Conservation (phyloP, 495 filamentous ascomycete genomes). For the Staphylotrichum longicolle region DNA sequence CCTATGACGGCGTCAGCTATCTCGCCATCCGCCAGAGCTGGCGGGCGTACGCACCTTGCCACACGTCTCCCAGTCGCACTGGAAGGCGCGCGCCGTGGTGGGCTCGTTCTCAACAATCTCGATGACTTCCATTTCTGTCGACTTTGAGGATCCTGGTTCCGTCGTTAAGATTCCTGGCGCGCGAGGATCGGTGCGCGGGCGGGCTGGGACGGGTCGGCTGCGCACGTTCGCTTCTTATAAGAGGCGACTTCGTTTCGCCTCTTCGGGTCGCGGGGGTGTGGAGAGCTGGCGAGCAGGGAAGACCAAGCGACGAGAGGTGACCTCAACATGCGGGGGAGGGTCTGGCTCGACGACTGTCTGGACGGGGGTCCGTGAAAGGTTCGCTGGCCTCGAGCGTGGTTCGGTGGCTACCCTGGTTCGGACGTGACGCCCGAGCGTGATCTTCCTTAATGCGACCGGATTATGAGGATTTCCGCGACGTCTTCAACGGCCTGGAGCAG, state of each 20-base stretch:
- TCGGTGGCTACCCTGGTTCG: slow-evolving; percentile 35
- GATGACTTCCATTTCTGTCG: slow-evolving; percentile 51
- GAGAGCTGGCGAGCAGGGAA: slow-evolving; percentile 21
- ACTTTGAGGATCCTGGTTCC: slow-evolving; percentile 19
- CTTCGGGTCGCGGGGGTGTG: slow-evolving; percentile 29
- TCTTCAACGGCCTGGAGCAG: slow-evolving; percentile 9
- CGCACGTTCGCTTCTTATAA: slow-evolving; percentile 42
- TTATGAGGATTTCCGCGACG: slow-evolving; percentile 33
- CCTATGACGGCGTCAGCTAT: slow-evolving; percentile 49
- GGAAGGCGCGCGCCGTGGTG: slow-evolving; percentile 47
- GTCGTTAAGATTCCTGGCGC: slow-evolving; percentile 18
- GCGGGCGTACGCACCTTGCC: slow-evolving; percentile 46
- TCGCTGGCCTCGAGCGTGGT: not conserved
- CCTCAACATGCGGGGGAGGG: slow-evolving; percentile 6
- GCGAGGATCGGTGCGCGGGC: slow-evolving; percentile 26
- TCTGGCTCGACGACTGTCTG: slow-evolving; percentile 24
- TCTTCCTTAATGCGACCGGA: slow-evolving; percentile 41
- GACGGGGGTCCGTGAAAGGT: slow-evolving; percentile 8
- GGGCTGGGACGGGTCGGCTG: slow-evolving; percentile 26
- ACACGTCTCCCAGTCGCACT: slow-evolving; percentile 53
- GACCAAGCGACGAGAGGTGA: slow-evolving; percentile 1
- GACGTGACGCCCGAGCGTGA: slow-evolving; percentile 39
- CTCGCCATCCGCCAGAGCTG: not conserved
- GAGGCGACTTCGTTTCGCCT: slow-evolving; percentile 19
- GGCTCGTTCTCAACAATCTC: slow-evolving; percentile 55